A percentile compares a stretch with the other conserved stretches of the same genome.
Evolutionary conservation across 148 eudicot genomes (phyloP).

Genomic region (Rhododendron molle): DNA sequence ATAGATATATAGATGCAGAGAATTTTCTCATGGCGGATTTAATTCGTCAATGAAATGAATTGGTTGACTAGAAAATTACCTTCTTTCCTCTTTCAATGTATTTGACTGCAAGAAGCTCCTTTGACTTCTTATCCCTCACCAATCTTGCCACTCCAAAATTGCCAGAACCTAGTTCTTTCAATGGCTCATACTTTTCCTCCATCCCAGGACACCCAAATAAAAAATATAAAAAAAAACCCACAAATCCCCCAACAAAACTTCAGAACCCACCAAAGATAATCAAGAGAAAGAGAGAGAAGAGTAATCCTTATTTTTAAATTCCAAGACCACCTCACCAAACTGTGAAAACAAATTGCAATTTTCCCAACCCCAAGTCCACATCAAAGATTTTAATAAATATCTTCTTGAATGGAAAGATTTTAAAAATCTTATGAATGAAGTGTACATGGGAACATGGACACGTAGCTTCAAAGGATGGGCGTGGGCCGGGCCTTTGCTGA

Average conservation of each 20-base stretch:
- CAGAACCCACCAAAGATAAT: background rate
- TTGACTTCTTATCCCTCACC: conserved; percentile 49
- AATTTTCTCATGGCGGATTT: background rate
- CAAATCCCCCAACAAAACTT: background rate
- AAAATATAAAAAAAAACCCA: background rate
- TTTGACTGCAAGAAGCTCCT: conserved; percentile 49
- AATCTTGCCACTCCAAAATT: conserved; percentile 43
- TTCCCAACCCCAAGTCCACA: background rate
- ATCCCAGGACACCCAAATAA: background rate
- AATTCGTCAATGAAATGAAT: background rate
- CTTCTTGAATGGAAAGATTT: background rate
- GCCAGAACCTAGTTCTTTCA: conserved; percentile 21
- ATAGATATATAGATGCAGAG: background rate
- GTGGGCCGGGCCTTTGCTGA: background rate
- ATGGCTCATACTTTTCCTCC: conserved; percentile 14
- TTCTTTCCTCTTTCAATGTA: conserved; percentile 48
- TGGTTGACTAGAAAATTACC: conserved; percentile 25
- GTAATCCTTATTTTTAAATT: background rate
- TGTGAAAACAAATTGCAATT: background rate
- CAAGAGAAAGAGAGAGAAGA: background rate
- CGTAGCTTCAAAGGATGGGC: background rate
- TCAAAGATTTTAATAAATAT: background rate
- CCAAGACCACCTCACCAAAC: background rate
- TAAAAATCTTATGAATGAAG: background rate
- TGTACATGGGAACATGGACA: background rate